These are phyloP conservation scores for Linnemannia zychae DNA, from an alignment of 192 early-diverging fungal species.

Conservation along the genomic window DNA sequence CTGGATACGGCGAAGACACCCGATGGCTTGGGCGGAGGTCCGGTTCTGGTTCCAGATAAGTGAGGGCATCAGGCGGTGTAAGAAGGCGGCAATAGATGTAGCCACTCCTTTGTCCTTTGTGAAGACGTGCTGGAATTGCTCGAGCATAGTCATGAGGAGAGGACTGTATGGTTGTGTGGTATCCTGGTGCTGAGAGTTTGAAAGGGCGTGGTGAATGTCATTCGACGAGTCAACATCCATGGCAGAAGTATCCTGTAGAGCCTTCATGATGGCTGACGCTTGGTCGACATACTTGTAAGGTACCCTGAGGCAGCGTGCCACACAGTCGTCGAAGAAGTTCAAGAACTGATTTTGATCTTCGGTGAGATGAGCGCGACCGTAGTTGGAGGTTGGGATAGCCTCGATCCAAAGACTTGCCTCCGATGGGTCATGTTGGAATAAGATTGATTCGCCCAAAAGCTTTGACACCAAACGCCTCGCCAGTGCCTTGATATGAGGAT, in stretches of 20 bases:
- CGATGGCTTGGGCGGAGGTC: constrained; percentile 35
- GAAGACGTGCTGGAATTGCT: constrained; percentile 58
- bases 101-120: constrained; percentile 43
- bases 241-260: constrained; percentile 40
- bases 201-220: constrained; percentile 11
- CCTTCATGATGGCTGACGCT: constrained; percentile 58
- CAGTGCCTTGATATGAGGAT: constrained; percentile 59
- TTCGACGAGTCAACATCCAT: constrained; percentile 15
- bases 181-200: constrained; percentile 19
- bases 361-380: constrained; percentile 34
- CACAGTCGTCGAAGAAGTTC: constrained; percentile 76
- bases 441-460: constrained; percentile 66
- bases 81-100: constrained; percentile 39
- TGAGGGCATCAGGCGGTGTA: constrained; percentile 47
- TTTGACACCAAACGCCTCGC: constrained; percentile 60
- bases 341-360: constrained; percentile 59
- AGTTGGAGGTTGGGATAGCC: constrained; percentile 59
- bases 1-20: constrained; percentile 41
- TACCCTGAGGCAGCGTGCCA: constrained; percentile 66
- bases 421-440: constrained; percentile 69
- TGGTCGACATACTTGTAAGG: constrained; percentile 77
- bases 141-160: constrained; percentile 59
- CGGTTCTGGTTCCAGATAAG: constrained; percentile 58
- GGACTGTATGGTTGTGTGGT: constrained; percentile 64
- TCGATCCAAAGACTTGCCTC: constrained; percentile 73